These are phyloP conservation scores for Fusarium verrucosum DNA, from an alignment of 2,329 filamentous ascomycete genomes.

Conservation along the genomic window DNA sequence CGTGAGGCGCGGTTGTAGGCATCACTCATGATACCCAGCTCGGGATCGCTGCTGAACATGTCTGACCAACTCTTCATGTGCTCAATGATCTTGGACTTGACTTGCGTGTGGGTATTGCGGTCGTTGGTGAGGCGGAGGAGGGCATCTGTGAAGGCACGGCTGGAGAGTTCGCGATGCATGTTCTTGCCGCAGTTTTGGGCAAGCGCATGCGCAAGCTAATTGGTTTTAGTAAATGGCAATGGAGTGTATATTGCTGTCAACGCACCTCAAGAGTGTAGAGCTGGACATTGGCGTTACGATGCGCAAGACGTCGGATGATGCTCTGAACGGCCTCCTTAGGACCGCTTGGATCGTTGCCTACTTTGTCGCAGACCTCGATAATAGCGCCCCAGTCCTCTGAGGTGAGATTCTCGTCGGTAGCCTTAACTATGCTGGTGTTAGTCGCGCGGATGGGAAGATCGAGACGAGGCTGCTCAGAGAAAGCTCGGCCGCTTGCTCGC, in stretches of 20 bases:
- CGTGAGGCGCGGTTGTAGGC: conserved; percentile 88
- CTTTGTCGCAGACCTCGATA: conserved; percentile 71
- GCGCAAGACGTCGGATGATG: conserved; percentile 89
- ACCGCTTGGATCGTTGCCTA: conserved; percentile 62
- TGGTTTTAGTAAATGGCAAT: conserved; percentile 9
- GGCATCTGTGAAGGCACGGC: conserved; percentile 92
- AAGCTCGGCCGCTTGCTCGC: not conserved
- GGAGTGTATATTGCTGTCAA: not conserved
- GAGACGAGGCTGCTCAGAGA: not conserved
- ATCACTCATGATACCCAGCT: conserved; percentile 97
- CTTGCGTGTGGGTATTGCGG: conserved; percentile 93
- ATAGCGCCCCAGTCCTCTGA: conserved; percentile 76
- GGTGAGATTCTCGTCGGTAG: conserved; percentile 97
- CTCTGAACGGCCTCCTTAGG: conserved; percentile 87
- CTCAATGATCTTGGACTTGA: conserved; percentile 96
- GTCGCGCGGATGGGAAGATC: conserved; percentile 2
- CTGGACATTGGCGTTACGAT: conserved; percentile 95
- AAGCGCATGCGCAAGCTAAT: conserved; percentile 84
- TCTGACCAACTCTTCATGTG: conserved; percentile 96
- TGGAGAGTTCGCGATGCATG: conserved; percentile 90
- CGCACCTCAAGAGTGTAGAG: conserved; percentile 88
- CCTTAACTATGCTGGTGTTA: conserved; percentile 62
- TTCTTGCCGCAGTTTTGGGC: conserved; percentile 89
- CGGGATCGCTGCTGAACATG: conserved; percentile 89
- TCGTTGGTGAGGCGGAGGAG: conserved; percentile 90